Evolutionary conservation across 2,329 filamentous ascomycete genomes (phyloP), one percentile per base, ranked within the genome.

Genomic region (Pseudogymnoascus sp.): DNA sequence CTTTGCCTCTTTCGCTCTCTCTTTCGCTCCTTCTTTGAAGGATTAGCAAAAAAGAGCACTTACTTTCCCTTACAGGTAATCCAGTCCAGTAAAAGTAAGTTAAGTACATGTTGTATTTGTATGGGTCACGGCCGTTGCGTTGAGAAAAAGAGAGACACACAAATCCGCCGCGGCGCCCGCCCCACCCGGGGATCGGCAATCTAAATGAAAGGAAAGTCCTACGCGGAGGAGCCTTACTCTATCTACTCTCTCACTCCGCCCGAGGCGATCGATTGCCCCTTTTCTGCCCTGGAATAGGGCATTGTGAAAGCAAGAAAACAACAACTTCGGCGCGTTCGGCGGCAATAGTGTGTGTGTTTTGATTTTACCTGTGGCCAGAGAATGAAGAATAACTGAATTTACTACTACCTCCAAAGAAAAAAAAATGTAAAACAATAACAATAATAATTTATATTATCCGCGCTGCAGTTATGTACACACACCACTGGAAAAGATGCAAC

Each of bases 371-470:
- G 50, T 57, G 28, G n/a, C 10, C n/a, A 11, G n/a, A 33, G 28
- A 15, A 8, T n/a, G n/a, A n/a, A n/a, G n/a, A n/a, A n/a, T n/a
- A n/a, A n/a, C n/a, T n/a, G n/a, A n/a, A 8, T 50, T 33, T 8
- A 15, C 26, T 13, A n/a, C n/a, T n/a, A n/a, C n/a, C n/a, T n/a
- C 26, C 1, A n/a, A 9, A 26, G 7, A 9, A 26, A 47, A 26
- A 47, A 35, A 57, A 57, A 13, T 8, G 50, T 57, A 57, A 57
- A 57, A 57, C 50, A 57, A 57, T 57, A 57, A 57, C 50, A 57
- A 57, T 57, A 57, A 57, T 57, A 57, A 57, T 21, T 33, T 57
- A 33, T 57, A 57, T 57, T 57, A 57, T 57, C 50, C 35, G 28
- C n/a, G n/a, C 50, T 57, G 50, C 28, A 57, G 50, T 57, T 57